Evolutionary conservation across 1,284 basidiomycete species (phyloP), one percentile per base, ranked within the genome.

Genomic region (Ustilago crameri): DNA sequence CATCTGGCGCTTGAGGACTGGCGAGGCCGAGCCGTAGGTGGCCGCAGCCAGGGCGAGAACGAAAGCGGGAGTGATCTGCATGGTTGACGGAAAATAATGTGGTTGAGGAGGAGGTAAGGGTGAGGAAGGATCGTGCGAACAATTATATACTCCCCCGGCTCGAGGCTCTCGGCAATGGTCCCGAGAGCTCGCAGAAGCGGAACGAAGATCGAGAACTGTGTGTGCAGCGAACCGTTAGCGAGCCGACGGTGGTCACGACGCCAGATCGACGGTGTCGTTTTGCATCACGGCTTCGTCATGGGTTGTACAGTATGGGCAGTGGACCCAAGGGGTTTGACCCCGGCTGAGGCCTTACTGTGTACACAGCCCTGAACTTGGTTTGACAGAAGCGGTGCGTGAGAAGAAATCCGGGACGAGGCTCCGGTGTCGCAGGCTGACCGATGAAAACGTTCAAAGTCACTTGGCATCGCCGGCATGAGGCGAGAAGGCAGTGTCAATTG

Each of bases 61-160:
- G 32, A 66, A 58, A 0, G 68, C 52, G 34, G 58, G 23, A n/a
- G 54, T 45, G 45, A 71, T 37, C 58, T 71, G 65, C 68, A 71
- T 71, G 35, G 22, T 58, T 55, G 10, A 17, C n/a, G 22, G n/a
- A 17, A 27, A 20, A n/a, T 4, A 18, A 9, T 26, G 40, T 46
- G 20, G 5, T 45, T 49, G n/a, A n/a, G 23, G 14, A 14, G 8
- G n/a, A 32, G 10, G 5, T 9, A 17, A n/a, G 14, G 26, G 7
- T 1, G 7, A 30, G 17, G 10, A 14, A 14, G 24, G 15, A 22
- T 30, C 2, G 12, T 9, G 35, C n/a, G 37, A 47, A 15, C 7
- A 26, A 0, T 41, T 67, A 67, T 67, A 67, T 61, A 67, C 30
- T 52, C 35, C 15, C 30, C 8, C 12, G 37, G 15, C 26, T 23